Percentiles rank a stretch among this genome's conserved stretches.
These are phyloP conservation scores for Eutrema yunnanense DNA, from an alignment of 345 rosid genomes.

Conservation along the genomic window DNA sequence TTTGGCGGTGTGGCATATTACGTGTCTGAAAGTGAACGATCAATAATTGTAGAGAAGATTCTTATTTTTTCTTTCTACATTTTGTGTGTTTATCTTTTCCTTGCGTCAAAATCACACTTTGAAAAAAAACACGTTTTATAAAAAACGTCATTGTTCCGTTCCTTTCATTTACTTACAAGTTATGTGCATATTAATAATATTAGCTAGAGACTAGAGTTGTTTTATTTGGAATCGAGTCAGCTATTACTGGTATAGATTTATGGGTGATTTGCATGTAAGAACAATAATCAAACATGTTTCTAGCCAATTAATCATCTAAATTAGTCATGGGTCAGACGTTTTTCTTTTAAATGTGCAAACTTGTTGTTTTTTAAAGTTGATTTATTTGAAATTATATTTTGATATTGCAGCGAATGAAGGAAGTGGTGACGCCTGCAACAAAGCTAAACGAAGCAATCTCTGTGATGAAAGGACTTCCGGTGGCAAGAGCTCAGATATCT, in stretches of 20 bases:
- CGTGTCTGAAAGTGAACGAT: constrained; percentile 20
- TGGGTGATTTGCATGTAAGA: neutral
- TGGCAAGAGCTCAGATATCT: constrained; percentile 70
- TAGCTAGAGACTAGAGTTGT: neutral
- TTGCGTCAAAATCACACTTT: constrained; percentile 7
- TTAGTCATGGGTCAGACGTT: neutral
- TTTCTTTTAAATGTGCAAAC: neutral
- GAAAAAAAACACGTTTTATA: neutral
- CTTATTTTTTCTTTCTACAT: constrained; percentile 13
- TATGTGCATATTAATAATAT: neutral
- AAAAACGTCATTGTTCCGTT: constrained; percentile 6
- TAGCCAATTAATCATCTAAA: neutral
- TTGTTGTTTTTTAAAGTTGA: neutral
- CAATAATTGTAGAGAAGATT: constrained; percentile 12
- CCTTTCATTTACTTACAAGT: neutral
- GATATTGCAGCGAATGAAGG: constrained; percentile 56
- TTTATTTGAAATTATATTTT: neutral
- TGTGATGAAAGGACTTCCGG: constrained; percentile 63
- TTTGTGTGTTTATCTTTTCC: constrained; percentile 8
- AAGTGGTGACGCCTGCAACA: constrained; percentile 59
- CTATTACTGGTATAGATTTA: neutral
- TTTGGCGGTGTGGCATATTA: constrained; percentile 25
- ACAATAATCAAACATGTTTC: neutral
- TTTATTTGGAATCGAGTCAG: neutral
- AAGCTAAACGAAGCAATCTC: constrained; percentile 68